Conservation (phyloP, 1,139 yeast genomes). For the Debaryomycetaceae sp. region DNA sequence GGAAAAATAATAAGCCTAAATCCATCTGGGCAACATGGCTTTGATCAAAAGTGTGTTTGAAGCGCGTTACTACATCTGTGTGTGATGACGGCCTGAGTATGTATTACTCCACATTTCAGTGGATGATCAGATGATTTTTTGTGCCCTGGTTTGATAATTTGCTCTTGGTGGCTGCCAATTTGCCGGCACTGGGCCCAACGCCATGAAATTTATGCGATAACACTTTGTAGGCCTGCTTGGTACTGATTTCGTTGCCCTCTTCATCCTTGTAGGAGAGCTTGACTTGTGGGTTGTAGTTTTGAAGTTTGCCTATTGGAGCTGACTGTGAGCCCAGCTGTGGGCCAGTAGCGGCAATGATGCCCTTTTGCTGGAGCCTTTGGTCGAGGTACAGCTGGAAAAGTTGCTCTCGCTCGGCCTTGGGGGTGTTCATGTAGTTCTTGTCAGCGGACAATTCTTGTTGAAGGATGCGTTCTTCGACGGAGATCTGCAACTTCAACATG, state of each 20-base stretch:
- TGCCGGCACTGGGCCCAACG: conserved; percentile 16
- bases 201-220: conserved; percentile 90
- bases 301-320: conserved; percentile 23
- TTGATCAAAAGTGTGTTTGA: no score
- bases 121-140: neutral
- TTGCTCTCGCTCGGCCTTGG: conserved; percentile 26
- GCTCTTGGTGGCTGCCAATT: conserved; percentile 8
- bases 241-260: conserved; percentile 56
- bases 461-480: conserved; percentile 36
- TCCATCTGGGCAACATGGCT: no score
- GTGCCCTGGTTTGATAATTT: neutral
- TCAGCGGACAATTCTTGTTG: conserved; percentile 37
- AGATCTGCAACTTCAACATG: conserved; percentile 27
- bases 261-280: conserved; percentile 67
- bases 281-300: conserved; percentile 61
- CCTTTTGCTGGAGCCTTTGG: conserved; percentile 23
- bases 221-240: conserved; percentile 81
- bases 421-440: conserved; percentile 24
- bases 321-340: no score
- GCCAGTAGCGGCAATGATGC: conserved; percentile 16
- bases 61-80: no score
- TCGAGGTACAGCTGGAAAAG: conserved; percentile 27
- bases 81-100: no score
- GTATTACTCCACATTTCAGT: no score
- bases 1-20: no score